phyloP scores from a whole-genome alignment of 768 basidiomycete genomes.

The Kwoniella sp. region DNA sequence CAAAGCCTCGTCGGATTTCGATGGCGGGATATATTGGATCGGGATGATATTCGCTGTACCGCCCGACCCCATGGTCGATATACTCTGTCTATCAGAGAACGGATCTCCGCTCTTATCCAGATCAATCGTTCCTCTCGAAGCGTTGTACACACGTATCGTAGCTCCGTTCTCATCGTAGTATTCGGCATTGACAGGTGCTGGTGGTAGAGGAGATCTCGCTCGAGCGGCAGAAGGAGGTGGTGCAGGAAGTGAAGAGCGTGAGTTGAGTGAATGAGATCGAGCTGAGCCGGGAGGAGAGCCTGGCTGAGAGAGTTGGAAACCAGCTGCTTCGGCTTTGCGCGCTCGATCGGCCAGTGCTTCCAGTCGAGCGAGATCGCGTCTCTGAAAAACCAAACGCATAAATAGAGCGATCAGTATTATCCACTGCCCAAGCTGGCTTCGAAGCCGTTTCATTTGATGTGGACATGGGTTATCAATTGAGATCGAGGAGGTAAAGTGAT shows the following conservation, averaged over 20 bases:
- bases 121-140: constrained; percentile 35
- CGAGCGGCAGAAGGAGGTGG: constrained; percentile 27
- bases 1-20: constrained; percentile 30
- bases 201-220: constrained; percentile 36
- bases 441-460: too few species aligned
- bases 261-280: constrained; percentile 22
- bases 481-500: neutral
- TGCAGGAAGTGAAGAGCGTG: constrained; percentile 8
- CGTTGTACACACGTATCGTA: constrained; percentile 33
- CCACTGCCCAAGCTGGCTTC: neutral
- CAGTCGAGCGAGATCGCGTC: constrained; percentile 47
- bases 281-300: constrained; percentile 32
- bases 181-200: constrained; percentile 37
- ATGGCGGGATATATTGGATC: constrained; percentile 50
- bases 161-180: constrained; percentile 40
- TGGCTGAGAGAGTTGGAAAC: constrained; percentile 50
- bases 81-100: constrained; percentile 47
- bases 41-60: constrained; percentile 49
- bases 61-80: constrained; percentile 33
- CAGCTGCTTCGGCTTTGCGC: constrained; percentile 49
- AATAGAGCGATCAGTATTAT: neutral
- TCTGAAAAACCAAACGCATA: constrained; percentile 14
- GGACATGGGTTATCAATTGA: too few species aligned
- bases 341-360: constrained; percentile 45
- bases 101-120: constrained; percentile 35